These are phyloP conservation scores for Ceratocystis huliohia DNA, from an alignment of 2,329 filamentous ascomycete genomes.

Conservation along the genomic window DNA sequence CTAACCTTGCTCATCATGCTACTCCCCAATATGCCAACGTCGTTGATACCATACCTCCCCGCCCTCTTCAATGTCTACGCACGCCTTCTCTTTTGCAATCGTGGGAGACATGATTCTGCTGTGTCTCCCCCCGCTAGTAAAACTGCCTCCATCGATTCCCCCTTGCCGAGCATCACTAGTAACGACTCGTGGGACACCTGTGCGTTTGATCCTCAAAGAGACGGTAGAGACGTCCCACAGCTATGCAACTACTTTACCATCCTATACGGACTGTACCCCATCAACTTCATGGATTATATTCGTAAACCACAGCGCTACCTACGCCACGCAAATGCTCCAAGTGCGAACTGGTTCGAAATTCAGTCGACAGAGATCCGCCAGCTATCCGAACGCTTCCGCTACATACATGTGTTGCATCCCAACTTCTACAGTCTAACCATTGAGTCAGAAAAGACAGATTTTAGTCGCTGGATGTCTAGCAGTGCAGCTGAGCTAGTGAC, in stretches of 20 bases:
- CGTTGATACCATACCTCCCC: constrained; percentile 54
- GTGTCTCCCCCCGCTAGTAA: constrained; percentile 18
- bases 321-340: constrained; percentile 56
- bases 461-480: constrained; percentile 65
- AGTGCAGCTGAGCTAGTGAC: constrained; percentile 69
- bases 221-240: constrained; percentile 51
- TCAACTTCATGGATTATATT: constrained; percentile 79
- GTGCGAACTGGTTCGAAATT: constrained; percentile 62
- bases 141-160: constrained; percentile 11
- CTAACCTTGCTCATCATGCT: constrained; percentile 70
- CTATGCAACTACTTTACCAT: constrained; percentile 68
- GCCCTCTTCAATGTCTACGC: constrained; percentile 72
- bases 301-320: constrained; percentile 69
- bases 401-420: constrained; percentile 64
- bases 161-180: constrained; percentile 23
- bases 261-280: constrained; percentile 68
- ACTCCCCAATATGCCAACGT: constrained; percentile 65
- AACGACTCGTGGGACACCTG: constrained; percentile 51
- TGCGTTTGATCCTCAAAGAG: constrained; percentile 46
- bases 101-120: constrained; percentile 36
- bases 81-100: constrained; percentile 66
- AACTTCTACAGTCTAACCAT: constrained; percentile 71
- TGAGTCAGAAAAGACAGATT: constrained; percentile 66
- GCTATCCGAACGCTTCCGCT: constrained; percentile 61
- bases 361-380: constrained; percentile 66